Conservation (phyloP, 148 eudicot genomes). For the Rhododendron kiyosumense region DNA sequence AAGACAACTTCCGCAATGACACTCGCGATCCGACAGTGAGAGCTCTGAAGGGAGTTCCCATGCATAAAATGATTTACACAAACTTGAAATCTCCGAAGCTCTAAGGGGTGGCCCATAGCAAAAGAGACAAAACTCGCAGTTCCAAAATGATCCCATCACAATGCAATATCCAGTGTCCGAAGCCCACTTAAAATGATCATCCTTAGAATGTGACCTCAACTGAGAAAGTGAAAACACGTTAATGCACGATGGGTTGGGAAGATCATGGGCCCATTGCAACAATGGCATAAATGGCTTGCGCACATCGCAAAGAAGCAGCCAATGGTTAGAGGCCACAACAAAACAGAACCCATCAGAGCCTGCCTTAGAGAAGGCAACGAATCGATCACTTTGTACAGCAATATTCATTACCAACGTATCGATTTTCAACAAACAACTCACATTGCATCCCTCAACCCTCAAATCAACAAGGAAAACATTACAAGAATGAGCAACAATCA, state of each 20-base stretch:
- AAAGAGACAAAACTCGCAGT: slow-evolving; percentile 56
- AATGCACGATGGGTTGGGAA: slow-evolving; percentile 48
- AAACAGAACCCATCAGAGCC: slow-evolving; percentile 49
- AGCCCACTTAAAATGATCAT: slow-evolving; percentile 32
- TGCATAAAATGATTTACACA: slow-evolving; percentile 47
- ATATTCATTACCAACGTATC: slow-evolving; percentile 21
- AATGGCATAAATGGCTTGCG: slow-evolving; percentile 54
- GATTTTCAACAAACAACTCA: slow-evolving; percentile 45
- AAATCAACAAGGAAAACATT: slow-evolving; percentile 66
- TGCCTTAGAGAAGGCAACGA: slow-evolving; percentile 54
- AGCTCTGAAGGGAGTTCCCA: slow-evolving; percentile 78
- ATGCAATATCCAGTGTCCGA: slow-evolving; percentile 55
- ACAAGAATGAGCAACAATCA: slow-evolving; percentile 51
- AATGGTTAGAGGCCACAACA: slow-evolving; percentile 45
- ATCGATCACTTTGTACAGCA: slow-evolving; percentile 32
- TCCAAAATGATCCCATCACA: slow-evolving; percentile 81
- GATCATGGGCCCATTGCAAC: slow-evolving; percentile 65
- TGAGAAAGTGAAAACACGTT: slow-evolving; percentile 42
- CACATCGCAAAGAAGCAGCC: slow-evolving; percentile 66
- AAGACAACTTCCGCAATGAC: slow-evolving; percentile 67
- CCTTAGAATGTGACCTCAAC: slow-evolving; percentile 42
- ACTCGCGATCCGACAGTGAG: slow-evolving; percentile 42
- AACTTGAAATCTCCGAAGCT: slow-evolving; percentile 27
- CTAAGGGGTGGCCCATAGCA: slow-evolving; percentile 51
- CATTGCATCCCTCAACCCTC: slow-evolving; percentile 34